Evolutionary conservation across 2,329 filamentous ascomycete genomes (phyloP), one percentile per base, ranked within the genome.

Genomic region (Alternaria sp.): DNA sequence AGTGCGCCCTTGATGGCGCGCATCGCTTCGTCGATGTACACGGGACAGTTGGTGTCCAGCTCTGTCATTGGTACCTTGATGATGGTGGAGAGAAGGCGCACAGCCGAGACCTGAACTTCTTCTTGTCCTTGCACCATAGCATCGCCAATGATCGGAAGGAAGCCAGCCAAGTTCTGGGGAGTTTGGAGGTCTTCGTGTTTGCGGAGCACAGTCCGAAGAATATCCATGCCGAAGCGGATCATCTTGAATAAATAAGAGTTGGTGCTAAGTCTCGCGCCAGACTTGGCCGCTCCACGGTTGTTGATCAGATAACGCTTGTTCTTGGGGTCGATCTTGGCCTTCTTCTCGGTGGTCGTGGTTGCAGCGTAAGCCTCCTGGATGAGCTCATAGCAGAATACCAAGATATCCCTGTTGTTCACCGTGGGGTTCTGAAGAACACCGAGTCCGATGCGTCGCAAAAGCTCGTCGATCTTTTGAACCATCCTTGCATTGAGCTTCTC

Each of bases 301-400:
- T 94, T 93, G 26, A 97, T 85, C 9, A 98, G 84, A 73, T 96
- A 97, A 59, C 90, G 89, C 75, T 86, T 89, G 49, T 90, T 84
- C 65, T 82, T 73, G 83, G 70, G 63, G 28, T 76, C 73, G 56
- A 76, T 72, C 68, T 78, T 56, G 61, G 72, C 58, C 64, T 67
- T 67, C 65, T 65, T 60, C 50, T 73, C 65, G 19, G 77, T 8
- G 83, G 84, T 70, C 84, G 87, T 57, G 86, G 84, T 74, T 61
- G 87, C 87, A 63, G 87, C 88, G 79, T 97, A 96, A 1, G 93
- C 91, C 66, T 94, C 90, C 75, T 96, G 92, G 44, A 98, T 92
- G 50, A 98, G 87, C 78, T 98, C 93, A 77, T 97, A 98, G 78
- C 94, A 97, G 79, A 99, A 97, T 0, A 97, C 83, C n/a, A 99